A percentile compares a stretch with the other conserved stretches of the same genome.
Conservation (phyloP, 495 filamentous ascomycete species). For the Penicillium odoratum region DNA sequence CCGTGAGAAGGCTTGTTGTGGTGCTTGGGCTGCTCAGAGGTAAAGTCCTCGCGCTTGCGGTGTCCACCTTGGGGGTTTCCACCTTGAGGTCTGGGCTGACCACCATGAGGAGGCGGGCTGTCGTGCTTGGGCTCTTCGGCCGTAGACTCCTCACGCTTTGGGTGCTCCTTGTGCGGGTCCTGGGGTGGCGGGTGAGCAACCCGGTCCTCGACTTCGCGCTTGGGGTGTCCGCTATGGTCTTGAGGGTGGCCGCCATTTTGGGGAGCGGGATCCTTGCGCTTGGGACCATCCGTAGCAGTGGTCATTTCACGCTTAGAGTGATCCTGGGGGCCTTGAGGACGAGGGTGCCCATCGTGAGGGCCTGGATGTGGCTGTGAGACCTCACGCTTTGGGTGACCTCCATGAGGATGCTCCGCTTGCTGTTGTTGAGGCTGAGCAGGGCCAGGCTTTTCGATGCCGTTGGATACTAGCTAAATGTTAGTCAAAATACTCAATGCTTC, state of each 20-base stretch:
- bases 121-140: neutral
- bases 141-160: neutral
- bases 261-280: neutral
- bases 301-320: neutral
- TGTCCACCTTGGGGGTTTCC: neutral
- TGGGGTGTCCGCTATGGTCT: neutral
- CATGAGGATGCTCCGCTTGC: neutral
- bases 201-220: too few relatives aligned
- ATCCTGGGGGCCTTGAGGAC: neutral
- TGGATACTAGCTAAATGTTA: neutral
- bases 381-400: neutral
- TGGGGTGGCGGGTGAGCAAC: too few relatives aligned
- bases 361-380: neutral
- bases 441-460: neutral
- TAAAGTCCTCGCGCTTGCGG: neutral
- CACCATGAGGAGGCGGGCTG: neutral
- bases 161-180: neutral
- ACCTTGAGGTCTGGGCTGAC: neutral
- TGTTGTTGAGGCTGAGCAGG: neutral
- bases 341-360: neutral
- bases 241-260: neutral
- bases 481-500: neutral
- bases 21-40: neutral
- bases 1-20: neutral
- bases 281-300: neutral